Evolutionary conservation across 2,329 filamentous ascomycete species (phyloP).

Genomic region (Phoma herbarum): DNA sequence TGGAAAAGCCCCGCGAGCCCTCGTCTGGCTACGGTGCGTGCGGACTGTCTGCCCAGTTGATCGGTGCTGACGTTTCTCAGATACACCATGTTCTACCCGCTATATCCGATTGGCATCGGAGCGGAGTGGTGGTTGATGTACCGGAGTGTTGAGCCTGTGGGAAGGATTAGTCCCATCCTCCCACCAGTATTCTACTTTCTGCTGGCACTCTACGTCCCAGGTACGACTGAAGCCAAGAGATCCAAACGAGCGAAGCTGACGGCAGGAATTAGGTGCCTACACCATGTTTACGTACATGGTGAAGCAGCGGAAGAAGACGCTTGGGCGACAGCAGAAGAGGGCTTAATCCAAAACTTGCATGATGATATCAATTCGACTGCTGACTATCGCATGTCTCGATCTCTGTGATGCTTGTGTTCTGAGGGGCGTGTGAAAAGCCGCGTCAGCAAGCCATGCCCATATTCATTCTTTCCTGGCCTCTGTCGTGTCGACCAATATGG

Average conservation of each 20-base stretch:
- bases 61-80: background rate
- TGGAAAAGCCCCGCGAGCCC: constrained; percentile 19
- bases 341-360: too few relatives aligned
- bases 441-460: too few relatives aligned
- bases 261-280: constrained; percentile 26
- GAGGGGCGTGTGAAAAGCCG: too few relatives aligned
- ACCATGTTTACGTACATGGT: constrained; percentile 44
- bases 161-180: constrained; percentile 22
- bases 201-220: constrained; percentile 35
- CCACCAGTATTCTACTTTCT: constrained; percentile 33
- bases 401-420: too few relatives aligned
- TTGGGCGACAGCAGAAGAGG: constrained; percentile 27
- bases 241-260: constrained; percentile 1
- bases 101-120: constrained; percentile 41
- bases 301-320: constrained; percentile 34
- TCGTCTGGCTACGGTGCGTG: constrained; percentile 34
- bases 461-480: too few relatives aligned
- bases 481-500: too few relatives aligned
- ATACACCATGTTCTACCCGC: constrained; percentile 34
- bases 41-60: background rate
- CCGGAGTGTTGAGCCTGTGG: constrained; percentile 22
- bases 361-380: too few relatives aligned
- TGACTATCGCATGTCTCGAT: too few relatives aligned
- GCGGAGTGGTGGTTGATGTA: constrained; percentile 42
- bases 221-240: constrained; percentile 17